Evolutionary conservation across 305 asterid species (phyloP).

Genomic region (Plantago lanceolata): DNA sequence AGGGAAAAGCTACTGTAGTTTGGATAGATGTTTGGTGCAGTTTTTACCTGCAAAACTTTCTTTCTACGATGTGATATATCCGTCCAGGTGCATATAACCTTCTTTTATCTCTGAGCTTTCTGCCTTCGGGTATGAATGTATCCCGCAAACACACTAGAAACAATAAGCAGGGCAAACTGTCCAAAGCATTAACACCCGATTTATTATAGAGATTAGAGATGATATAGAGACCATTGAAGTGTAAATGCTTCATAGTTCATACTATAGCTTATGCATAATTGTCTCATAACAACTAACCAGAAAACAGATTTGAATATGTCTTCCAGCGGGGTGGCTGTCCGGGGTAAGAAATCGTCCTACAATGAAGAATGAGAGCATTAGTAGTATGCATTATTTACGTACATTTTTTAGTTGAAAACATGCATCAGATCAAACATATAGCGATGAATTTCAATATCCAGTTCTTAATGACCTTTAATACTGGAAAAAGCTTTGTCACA

Average conservation of each 20-base stretch:
- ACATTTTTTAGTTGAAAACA: not conserved
- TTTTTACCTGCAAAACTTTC: slow-evolving; percentile 84
- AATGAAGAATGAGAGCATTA: slow-evolving; percentile 19
- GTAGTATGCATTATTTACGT: slow-evolving; percentile 10
- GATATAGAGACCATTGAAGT: slow-evolving; percentile 21
- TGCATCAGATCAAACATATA: no score
- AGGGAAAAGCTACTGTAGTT: no score
- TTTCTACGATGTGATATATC: slow-evolving; percentile 84
- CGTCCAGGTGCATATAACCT: slow-evolving; percentile 93
- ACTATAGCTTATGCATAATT: not conserved
- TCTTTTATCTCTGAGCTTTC: slow-evolving; percentile 84
- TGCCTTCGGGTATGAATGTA: slow-evolving; percentile 84
- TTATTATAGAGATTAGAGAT: slow-evolving; percentile 23
- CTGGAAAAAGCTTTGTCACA: no score
- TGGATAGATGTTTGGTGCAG: not conserved
- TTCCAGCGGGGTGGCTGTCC: slow-evolving; percentile 92
- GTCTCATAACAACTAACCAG: slow-evolving; percentile 52
- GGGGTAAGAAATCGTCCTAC: slow-evolving; percentile 92
- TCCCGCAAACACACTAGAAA: slow-evolving; percentile 89
- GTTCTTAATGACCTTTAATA: no score
- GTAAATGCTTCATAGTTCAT: slow-evolving; percentile 3
- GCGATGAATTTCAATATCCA: no score
- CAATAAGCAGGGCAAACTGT: slow-evolving; percentile 95
- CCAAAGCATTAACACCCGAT: slow-evolving; percentile 63
- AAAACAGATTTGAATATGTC: slow-evolving; percentile 85